These are phyloP conservation scores for Fusarium graminum DNA, from an alignment of 2,329 filamentous ascomycete genomes.

Conservation along the genomic window DNA sequence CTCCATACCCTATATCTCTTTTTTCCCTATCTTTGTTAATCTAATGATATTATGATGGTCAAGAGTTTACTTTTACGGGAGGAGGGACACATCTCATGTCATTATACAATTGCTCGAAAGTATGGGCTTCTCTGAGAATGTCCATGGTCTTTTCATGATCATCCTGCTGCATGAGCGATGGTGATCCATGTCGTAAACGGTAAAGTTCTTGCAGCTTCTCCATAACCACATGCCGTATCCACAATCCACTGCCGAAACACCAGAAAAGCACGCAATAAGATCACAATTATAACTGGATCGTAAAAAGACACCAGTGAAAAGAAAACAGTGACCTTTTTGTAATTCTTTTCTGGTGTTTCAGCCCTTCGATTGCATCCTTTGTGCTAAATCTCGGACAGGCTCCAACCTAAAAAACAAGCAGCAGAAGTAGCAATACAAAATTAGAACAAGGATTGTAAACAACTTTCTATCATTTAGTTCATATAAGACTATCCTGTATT, in stretches of 20 bases:
- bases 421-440: neutral
- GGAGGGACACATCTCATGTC: neutral
- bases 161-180: constrained; percentile 10
- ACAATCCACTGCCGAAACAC: neutral
- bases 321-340: no score
- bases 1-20: constrained; percentile 16
- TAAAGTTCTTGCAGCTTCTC: constrained; percentile 1
- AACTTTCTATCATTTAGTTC: neutral
- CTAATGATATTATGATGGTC: neutral
- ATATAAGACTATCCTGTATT: neutral
- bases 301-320: no score
- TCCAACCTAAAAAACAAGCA: no score
- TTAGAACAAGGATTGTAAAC: neutral
- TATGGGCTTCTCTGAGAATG: neutral
- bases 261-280: neutral
- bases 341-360: no score
- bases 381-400: neutral
- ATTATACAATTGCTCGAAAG: neutral
- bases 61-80: neutral
- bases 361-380: neutral
- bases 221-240: constrained; percentile 3
- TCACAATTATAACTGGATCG: neutral
- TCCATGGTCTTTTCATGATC: constrained; percentile 16
- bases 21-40: neutral
- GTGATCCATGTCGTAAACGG: constrained; percentile 8